Evolutionary conservation across 2,329 filamentous ascomycete species (phyloP).

Genomic region (Stagonosporopsis cucurbitacearum): DNA sequence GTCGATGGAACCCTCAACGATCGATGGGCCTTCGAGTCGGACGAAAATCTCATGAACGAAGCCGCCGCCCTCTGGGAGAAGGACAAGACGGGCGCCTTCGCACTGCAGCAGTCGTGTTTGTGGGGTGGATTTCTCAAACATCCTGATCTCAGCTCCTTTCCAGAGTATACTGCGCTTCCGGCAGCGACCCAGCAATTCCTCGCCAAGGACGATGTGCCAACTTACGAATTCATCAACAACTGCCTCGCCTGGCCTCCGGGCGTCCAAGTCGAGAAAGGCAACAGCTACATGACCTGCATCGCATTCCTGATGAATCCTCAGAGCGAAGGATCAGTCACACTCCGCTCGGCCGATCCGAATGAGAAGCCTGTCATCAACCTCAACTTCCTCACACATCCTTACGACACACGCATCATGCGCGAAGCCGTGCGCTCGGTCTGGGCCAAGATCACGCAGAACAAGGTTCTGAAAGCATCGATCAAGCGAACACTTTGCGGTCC

Average conservation of each 20-base stretch:
- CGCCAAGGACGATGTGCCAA: constrained; percentile 59
- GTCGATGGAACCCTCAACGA: constrained; percentile 47
- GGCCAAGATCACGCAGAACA: constrained; percentile 53
- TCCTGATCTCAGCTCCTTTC: constrained; percentile 47
- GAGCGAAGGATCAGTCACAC: constrained; percentile 58
- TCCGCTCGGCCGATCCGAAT: constrained; percentile 60
- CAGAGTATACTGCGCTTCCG: constrained; percentile 56
- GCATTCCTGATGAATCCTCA: constrained; percentile 60
- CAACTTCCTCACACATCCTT: constrained; percentile 60
- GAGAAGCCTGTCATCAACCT: constrained; percentile 62
- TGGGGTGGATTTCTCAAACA: constrained; percentile 63
- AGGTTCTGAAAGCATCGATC: constrained; percentile 60
- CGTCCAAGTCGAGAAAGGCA: constrained; percentile 41
- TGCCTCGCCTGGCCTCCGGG: constrained; percentile 35
- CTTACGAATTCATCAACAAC: constrained; percentile 60
- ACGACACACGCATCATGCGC: constrained; percentile 54
- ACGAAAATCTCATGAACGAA: constrained; percentile 43
- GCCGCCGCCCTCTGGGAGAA: constrained; percentile 55
- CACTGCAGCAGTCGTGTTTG: constrained; percentile 54
- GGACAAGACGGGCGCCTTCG: constrained; percentile 39
- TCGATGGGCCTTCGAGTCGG: constrained; percentile 50
- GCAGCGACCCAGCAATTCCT: constrained; percentile 54
- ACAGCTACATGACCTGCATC: constrained; percentile 37
- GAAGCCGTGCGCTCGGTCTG: constrained; percentile 49
- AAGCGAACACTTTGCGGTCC: constrained; percentile 53